Evolutionary conservation across 2,329 filamentous ascomycete genomes (phyloP).

Genomic region (Cercospora citrullina): DNA sequence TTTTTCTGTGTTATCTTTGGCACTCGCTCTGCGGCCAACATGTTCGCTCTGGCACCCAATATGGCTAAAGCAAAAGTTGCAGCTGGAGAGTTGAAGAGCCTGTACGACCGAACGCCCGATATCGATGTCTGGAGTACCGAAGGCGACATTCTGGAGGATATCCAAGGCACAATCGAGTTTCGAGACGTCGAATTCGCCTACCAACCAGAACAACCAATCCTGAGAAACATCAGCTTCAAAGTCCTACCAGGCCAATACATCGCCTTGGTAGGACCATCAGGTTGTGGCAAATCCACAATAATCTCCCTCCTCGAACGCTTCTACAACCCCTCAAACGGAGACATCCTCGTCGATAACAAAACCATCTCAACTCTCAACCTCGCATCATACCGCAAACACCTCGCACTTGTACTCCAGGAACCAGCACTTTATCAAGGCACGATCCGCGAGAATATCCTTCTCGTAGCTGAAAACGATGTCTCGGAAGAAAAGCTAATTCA

Average conservation of each 20-base stretch:
- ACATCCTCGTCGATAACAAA: conserved; percentile 53
- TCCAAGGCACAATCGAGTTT: conserved; percentile 51
- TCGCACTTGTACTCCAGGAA: conserved; percentile 51
- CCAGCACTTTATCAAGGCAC: conserved; percentile 50
- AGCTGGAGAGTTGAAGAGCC: conserved; percentile 25
- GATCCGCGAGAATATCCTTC: conserved; percentile 43
- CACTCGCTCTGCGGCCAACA: conserved; percentile 64
- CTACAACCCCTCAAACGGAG: conserved; percentile 46
- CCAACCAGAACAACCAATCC: conserved; percentile 60
- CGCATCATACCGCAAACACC: conserved; percentile 42
- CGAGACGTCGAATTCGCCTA: conserved; percentile 65
- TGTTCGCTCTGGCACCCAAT: conserved; percentile 58
- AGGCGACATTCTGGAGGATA: conserved; percentile 19
- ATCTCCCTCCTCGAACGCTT: conserved; percentile 51
- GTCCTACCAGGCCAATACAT: conserved; percentile 43
- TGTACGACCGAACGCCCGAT: conserved; percentile 9
- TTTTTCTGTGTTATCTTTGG: conserved; percentile 65
- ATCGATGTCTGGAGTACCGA: conserved; percentile 36
- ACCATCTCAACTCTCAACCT: conserved; percentile 52
- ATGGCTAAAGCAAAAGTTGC: conserved; percentile 36
- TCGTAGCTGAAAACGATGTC: conserved; percentile 42
- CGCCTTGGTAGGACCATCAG: conserved; percentile 51
- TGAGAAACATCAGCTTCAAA: conserved; percentile 43
- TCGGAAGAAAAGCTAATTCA: conserved; percentile 46
- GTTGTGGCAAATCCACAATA: conserved; percentile 51